These are phyloP conservation scores for Protomyces inundatus DNA, from an alignment of 1,139 yeast species.

Conservation along the genomic window DNA sequence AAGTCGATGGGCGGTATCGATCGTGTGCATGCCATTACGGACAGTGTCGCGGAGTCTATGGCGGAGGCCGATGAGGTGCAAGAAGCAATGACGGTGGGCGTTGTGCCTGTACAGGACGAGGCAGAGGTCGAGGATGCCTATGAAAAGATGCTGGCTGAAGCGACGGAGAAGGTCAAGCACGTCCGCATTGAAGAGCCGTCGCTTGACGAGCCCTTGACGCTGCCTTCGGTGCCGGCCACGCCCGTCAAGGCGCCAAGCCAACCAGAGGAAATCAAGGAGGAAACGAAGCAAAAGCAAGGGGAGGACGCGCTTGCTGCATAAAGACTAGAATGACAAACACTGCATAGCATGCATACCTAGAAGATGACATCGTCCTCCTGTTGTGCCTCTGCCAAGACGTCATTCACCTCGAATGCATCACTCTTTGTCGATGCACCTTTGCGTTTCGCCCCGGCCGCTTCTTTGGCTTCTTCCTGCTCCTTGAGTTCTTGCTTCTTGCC, in stretches of 20 bases:
- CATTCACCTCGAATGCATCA: constrained; percentile 10
- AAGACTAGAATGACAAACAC: not conserved
- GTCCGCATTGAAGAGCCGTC: not conserved
- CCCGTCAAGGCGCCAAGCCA: not conserved
- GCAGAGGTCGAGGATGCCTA: not conserved
- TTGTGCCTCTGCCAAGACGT: constrained; percentile 25
- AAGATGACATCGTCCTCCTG: constrained; percentile 31
- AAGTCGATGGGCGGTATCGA: constrained; percentile 14
- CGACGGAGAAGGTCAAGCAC: not conserved
- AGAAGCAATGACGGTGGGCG: not conserved
- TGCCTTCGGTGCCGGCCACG: not conserved
- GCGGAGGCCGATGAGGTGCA: constrained; percentile 20
- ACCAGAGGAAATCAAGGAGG: not conserved
- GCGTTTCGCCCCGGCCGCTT: constrained; percentile 28
- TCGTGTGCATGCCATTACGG: constrained; percentile 8
- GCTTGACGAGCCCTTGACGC: not conserved
- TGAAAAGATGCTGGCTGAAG: not conserved
- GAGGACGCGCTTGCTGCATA: not conserved
- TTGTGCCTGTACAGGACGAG: not conserved
- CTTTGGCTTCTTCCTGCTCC: constrained; percentile 57
- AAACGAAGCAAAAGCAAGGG: not conserved
- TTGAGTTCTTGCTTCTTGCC: constrained; percentile 84
- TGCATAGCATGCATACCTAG: constrained; percentile 1
- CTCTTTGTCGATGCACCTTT: not conserved
- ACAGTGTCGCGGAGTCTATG: constrained; percentile 10